Evolutionary conservation across 257 asterid genomes (phyloP), one percentile per base, ranked within the genome.

Genomic region (Solanum ahanhuiri): DNA sequence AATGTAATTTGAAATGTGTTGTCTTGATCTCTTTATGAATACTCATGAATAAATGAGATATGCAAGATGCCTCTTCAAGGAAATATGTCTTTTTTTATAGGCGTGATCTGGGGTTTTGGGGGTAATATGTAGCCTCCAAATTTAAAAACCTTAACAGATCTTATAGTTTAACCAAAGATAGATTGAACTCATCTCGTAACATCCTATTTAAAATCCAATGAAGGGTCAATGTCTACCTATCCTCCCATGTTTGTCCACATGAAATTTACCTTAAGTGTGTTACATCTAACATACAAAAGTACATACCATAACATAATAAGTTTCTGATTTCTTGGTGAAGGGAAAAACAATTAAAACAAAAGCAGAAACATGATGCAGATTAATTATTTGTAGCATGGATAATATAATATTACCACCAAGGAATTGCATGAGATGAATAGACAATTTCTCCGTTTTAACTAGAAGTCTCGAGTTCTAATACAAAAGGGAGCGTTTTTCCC

Each of bases 401-500:
- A 75, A 75, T 75, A 48, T 14, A 41, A 41, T 41, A 69, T 30
- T 71, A 33, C 79, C 48, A 18, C 48, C 28, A 18, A 9, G 48
- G 48, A n/a, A 58, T 31, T 70, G 43, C 5, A 33, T 8, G 6
- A 11, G 3, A 71, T 34, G 45, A 34, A 34, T 71, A 71, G 1
- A 3, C 0, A 58, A 58, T 8, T 8, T 6, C 8, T 34, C 17
- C 9, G 1, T 1, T 71, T 71, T 72, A 34, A 34, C 1, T 1
- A 34, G 9, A 72, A 35, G 9, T 20, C 9, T 72, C 28, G 1
- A 20, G 15, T 18, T 72, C 1, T 20, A 31, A 70, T 70, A 51
- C 3, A 1, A 33, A 22, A 8, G 2, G 9, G 0, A 72, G 15
- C 0, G 0, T 1, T 9, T 72, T 10, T 9, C 9, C 10, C 17